Evolutionary conservation across 495 filamentous ascomycete genomes (phyloP), one percentile per base, ranked within the genome.

Genomic region (Podospora appendiculata): DNA sequence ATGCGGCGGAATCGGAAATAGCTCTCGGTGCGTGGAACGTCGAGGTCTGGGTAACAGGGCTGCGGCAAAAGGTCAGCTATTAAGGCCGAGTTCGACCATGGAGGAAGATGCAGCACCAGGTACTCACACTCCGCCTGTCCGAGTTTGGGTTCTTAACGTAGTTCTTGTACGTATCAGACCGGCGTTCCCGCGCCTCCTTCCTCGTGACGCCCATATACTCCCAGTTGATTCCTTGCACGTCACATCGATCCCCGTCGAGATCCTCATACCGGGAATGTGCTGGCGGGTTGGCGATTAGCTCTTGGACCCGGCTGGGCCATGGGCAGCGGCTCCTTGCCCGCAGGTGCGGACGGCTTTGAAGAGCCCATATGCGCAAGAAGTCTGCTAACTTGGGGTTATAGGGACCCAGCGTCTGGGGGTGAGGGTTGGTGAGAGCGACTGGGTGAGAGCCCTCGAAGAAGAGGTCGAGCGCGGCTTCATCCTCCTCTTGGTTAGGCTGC

Each of bases 171-270:
- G 72, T 78, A 33, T 66, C 58, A 41, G 71, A 61, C 34, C 88
- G 80, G 40, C 82, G 70, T 33, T 72, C 68, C 48, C 83, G 75
- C 17, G 87, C 87, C 35, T 78, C 72, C 6, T 68, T 61, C 42
- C 84, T 78, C 14, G 74, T 79, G 4, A 88, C 81, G 6, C 80
- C 81, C 6, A 91, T 57, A 1, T 72, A 71, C 8, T 77, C 72
- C 82, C 90, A 95, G 45, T 86, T 74, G 39, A 95, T 85, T 47
- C 89, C 87, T 62, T 95, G 89, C 32, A 89, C 65, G 62, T 95
- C 90, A 58, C 71, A 87, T 16, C 64, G 61, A 39, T 86, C 83
- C 1, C 78, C 79, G 17, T 74, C 65, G 13, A 82, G 68, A 53
- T 85, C 79, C 5, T 61, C 51, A 45, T 72, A 72, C 8, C 60